Evolutionary conservation across 176 grass and related monocot genomes (phyloP), one percentile per base, ranked within the genome.

Genomic region (Oryza officinalis): DNA sequence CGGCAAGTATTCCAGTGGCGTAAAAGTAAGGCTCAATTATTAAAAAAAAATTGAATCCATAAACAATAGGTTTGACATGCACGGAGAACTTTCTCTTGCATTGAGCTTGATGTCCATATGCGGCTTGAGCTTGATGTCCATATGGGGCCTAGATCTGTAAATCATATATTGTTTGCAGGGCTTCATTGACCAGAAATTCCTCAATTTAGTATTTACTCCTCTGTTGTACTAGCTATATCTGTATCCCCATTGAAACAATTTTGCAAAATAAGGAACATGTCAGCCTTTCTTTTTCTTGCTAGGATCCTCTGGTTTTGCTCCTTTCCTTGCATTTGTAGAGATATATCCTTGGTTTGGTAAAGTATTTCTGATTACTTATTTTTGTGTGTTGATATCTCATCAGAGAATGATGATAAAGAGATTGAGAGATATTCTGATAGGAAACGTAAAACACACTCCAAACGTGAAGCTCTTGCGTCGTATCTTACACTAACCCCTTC

Each of bases 361-460:
- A n/a, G n/a, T 57, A 15, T 54, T 20, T 65, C 38, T 25, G 10
- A 4, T 35, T 37, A 73, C 2, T 38, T 82, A 27, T 12, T 70
- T 70, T 82, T 71, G 35, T 79, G 57, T 3, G 1, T 76, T 63
- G 37, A 38, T 69, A 12, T 70, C 43, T 77, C 83, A 3, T 65
- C 74, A 94, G 92, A 77, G 65, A 89, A 78, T 74, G 79, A 86
- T 26, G 87, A 83, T 84, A 81, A 65, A 59, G 84, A 87, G 69
- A 89, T 92, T 13, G 87, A 94, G 72, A 80, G 81, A 27, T 94
- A 67, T 80, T 92, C 92, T 80, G 87, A 89, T 61, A 87, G 74
- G 80, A 87, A 45, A 57, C 77, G 71, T 13, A 91, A 85, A 69
- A 60, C 33, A 75, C 64, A 79, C 1, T 26, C 12, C 64, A 92